Evolutionary conservation across 768 basidiomycete genomes (phyloP).

Genomic region (Suillus americanus): DNA sequence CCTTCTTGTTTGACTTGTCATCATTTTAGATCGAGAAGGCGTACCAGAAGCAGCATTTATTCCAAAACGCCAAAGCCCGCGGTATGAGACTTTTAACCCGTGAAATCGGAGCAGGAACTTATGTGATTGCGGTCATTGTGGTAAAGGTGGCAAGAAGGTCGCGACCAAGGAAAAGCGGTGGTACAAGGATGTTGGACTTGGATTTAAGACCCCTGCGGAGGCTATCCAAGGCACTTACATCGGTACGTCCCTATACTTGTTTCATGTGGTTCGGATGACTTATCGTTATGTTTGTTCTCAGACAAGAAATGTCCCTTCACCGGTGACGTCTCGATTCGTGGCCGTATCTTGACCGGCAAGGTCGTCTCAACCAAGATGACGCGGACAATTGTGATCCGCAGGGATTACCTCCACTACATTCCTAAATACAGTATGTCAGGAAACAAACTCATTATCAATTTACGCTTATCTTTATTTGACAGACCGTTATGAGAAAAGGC

Average conservation of each 20-base stretch:
- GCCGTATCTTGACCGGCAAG: constrained; percentile 96
- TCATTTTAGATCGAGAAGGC: constrained; percentile 84
- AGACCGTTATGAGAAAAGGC: constrained; percentile 98
- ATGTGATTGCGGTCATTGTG: constrained; percentile 11
- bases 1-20: neutral
- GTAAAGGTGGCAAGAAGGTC: constrained; percentile 79
- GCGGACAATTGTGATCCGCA: constrained; percentile 95
- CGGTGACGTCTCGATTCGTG: constrained; percentile 95
- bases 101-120: constrained; percentile 9
- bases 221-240: constrained; percentile 97
- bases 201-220: constrained; percentile 94
- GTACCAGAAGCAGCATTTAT: constrained; percentile 96
- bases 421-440: constrained; percentile 90
- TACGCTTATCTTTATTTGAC: constrained; percentile 11
- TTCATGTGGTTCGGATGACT: neutral
- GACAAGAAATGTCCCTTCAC: constrained; percentile 99
- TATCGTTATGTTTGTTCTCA: constrained; percentile 26
- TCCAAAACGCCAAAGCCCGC: constrained; percentile 94
- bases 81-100: constrained; percentile 54
- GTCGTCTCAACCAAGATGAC: constrained; percentile 99
- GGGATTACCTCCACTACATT: constrained; percentile 94
- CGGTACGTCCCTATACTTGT: constrained; percentile 51
- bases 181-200: constrained; percentile 98
- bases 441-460: neutral
- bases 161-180: constrained; percentile 95